Evolutionary conservation across 768 basidiomycete species (phyloP).

Genomic region (Botryobasidium botryosum): DNA sequence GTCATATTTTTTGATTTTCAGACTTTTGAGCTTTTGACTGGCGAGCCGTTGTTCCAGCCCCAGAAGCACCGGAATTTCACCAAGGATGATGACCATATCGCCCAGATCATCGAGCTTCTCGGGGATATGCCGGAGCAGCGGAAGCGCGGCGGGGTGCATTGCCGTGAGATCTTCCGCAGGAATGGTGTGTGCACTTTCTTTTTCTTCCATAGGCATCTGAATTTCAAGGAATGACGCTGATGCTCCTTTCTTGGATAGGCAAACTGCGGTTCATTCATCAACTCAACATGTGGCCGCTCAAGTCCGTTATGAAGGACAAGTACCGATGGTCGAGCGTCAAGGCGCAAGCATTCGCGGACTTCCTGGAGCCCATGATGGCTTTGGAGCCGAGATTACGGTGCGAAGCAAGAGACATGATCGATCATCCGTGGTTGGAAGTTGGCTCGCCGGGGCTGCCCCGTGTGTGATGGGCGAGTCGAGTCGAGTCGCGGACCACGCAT

Average conservation of each 20-base stretch:
- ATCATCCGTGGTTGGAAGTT: no score
- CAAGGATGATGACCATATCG: constrained; percentile 93
- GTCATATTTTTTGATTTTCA: no score
- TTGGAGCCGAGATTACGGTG: no score
- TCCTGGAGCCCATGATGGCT: constrained; percentile 60
- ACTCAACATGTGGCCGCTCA: constrained; percentile 66
- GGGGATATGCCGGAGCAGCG: constrained; percentile 58
- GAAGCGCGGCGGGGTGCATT: constrained; percentile 74
- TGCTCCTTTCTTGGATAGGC: constrained; percentile 24
- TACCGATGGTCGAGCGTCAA: constrained; percentile 53
- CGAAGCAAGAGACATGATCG: no score
- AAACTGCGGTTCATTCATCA: constrained; percentile 53
- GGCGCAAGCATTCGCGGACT: constrained; percentile 40
- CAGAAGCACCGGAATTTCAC: constrained; percentile 68
- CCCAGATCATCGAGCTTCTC: constrained; percentile 82
- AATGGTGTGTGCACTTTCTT: constrained; percentile 16
- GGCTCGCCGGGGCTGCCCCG: no score
- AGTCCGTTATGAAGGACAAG: constrained; percentile 77
- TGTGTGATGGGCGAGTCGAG: no score
- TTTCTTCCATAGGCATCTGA: not conserved
- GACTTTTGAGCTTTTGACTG: constrained; percentile 79
- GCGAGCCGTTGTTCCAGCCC: constrained; percentile 85
- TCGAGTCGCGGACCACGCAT: no score
- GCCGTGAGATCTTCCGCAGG: constrained; percentile 59
- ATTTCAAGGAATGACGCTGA: not conserved